Evolutionary conservation across 1,139 yeast genomes (phyloP).

Genomic region (Saccharomyces pastorianus): DNA sequence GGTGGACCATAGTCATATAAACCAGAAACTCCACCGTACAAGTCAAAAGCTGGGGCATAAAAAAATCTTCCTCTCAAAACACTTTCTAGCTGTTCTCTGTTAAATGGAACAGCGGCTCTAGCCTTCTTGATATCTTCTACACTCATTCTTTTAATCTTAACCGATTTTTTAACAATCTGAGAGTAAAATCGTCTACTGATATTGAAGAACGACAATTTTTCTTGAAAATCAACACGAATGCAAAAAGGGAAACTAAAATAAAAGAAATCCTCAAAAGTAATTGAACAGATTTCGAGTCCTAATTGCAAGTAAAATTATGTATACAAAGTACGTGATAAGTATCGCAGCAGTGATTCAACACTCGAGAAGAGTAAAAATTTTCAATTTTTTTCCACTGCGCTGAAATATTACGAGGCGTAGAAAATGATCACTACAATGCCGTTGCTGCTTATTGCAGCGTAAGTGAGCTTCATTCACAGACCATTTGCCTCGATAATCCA

Average conservation of each 20-base stretch:
- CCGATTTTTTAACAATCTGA: constrained; percentile 24
- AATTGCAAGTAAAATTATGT: background rate
- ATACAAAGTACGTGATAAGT: background rate
- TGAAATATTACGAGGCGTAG: background rate
- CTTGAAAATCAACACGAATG: background rate
- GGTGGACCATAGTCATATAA: constrained; percentile 98
- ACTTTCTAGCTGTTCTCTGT: constrained; percentile 82
- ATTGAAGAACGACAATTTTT: constrained; percentile 23
- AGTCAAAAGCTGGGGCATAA: constrained; percentile 94
- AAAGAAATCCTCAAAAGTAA: background rate
- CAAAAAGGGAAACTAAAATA: background rate
- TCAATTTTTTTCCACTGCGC: constrained; percentile 2
- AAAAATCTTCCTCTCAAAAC: constrained; percentile 92
- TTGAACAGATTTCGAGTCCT: background rate
- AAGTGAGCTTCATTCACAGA: background rate
- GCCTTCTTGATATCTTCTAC: constrained; percentile 32
- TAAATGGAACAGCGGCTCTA: constrained; percentile 45
- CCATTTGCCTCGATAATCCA: background rate
- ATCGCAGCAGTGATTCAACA: background rate
- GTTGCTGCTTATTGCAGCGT: background rate
- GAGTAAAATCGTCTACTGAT: constrained; percentile 24
- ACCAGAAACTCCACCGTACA: constrained; percentile 98
- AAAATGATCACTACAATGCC: background rate
- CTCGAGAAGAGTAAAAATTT: background rate
- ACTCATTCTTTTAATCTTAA: constrained; percentile 27